These are phyloP conservation scores for Xylaria sp. DNA, from an alignment of 2,329 filamentous ascomycete species.

Conservation along the genomic window DNA sequence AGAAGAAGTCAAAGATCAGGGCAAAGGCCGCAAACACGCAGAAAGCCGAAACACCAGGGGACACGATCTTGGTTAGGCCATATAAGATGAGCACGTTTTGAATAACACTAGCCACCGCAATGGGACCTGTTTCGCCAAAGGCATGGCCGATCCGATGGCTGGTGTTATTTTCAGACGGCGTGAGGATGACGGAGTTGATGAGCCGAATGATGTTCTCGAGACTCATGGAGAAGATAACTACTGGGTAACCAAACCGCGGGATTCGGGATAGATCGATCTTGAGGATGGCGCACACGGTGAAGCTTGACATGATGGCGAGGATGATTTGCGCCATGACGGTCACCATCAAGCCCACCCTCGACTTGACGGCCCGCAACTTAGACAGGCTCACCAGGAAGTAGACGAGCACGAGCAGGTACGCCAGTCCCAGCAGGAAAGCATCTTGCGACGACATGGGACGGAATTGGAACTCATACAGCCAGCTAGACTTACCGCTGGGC, in stretches of 20 bases:
- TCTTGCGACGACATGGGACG: slow-evolving; percentile 71
- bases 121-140: slow-evolving; percentile 71
- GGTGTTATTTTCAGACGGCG: slow-evolving; percentile 68
- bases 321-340: slow-evolving; percentile 71
- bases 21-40: slow-evolving; percentile 77
- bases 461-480: slow-evolving; percentile 79
- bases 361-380: slow-evolving; percentile 75
- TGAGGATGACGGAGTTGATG: slow-evolving; percentile 76
- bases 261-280: slow-evolving; percentile 76
- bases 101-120: slow-evolving; percentile 67
- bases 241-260: slow-evolving; percentile 72
- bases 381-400: slow-evolving; percentile 71
- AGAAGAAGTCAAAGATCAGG: slow-evolving; percentile 76
- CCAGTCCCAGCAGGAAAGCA: slow-evolving; percentile 62
- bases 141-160: slow-evolving; percentile 72
- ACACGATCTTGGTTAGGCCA: slow-evolving; percentile 67
- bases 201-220: slow-evolving; percentile 78
- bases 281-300: slow-evolving; percentile 76
- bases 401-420: slow-evolving; percentile 64
- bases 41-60: slow-evolving; percentile 72
- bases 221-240: slow-evolving; percentile 76
- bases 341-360: slow-evolving; percentile 70
- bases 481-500: slow-evolving; percentile 55
- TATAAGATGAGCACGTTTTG: slow-evolving; percentile 72
- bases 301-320: slow-evolving; percentile 76